These are phyloP conservation scores for Blastocystis sp. DNA, from an alignment of 352 stramenopile species.

Conservation along the genomic window DNA sequence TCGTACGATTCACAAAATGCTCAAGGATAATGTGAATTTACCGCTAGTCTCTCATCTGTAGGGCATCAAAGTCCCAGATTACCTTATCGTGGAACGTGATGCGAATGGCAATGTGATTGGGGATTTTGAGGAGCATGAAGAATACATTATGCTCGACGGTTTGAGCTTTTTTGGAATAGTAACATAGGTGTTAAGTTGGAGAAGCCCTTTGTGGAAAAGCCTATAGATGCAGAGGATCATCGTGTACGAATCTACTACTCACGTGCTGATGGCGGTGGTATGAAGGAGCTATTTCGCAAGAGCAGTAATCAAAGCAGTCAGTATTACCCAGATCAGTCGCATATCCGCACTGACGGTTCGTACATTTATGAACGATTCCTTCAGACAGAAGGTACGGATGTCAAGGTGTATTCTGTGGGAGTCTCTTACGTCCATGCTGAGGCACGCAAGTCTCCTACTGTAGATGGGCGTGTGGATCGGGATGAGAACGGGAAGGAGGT, in stretches of 20 bases:
- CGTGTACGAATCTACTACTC: constrained; percentile 99
- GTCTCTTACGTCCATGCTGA: constrained; percentile 97
- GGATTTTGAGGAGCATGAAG: constrained; percentile 57
- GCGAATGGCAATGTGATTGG: constrained; percentile 67
- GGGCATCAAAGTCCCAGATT: constrained; percentile 88
- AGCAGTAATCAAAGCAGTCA: constrained; percentile 74
- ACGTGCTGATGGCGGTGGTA: constrained; percentile 88
- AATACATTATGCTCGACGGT: constrained; percentile 60
- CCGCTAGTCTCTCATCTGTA: background rate
- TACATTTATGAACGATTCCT: constrained; percentile 98
- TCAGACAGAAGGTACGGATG: constrained; percentile 96
- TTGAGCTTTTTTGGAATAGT: constrained; percentile 65
- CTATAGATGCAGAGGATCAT: constrained; percentile 96
- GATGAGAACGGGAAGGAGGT: constrained; percentile 95
- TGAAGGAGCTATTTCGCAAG: constrained; percentile 97
- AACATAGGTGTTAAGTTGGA: constrained; percentile 85
- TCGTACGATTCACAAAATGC: constrained; percentile 87
- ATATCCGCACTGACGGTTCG: constrained; percentile 84
- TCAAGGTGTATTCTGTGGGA: constrained; percentile 90
- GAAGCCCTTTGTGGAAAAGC: constrained; percentile 99
- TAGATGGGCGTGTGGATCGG: constrained; percentile 93
- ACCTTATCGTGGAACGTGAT: constrained; percentile 88
- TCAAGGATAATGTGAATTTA: constrained; percentile 73
- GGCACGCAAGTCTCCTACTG: constrained; percentile 91
- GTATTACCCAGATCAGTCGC: constrained; percentile 86